Conservation (phyloP, 2,329 filamentous ascomycete genomes). For the Torrubiella hemipterigena region DNA sequence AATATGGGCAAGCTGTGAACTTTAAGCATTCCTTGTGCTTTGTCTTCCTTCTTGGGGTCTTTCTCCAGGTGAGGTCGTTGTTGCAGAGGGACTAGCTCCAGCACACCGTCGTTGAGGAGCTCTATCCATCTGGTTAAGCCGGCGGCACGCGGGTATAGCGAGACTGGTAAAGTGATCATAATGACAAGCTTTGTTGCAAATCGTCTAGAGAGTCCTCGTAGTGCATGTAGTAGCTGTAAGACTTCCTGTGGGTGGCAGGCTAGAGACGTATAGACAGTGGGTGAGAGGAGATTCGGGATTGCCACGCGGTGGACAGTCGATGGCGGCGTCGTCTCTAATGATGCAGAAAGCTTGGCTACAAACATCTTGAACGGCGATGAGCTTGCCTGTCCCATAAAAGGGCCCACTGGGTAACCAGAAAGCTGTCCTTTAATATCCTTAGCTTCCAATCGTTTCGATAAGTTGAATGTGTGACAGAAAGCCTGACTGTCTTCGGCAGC, state of each 20-base stretch:
- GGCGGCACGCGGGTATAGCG: constrained; percentile 63
- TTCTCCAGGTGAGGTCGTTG: constrained; percentile 41
- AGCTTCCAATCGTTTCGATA: constrained; percentile 49
- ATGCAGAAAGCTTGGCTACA: constrained; percentile 43
- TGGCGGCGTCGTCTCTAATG: constrained; percentile 43
- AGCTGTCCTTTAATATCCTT: constrained; percentile 37
- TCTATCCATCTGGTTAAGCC: constrained; percentile 82
- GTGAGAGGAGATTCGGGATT: constrained; percentile 75
- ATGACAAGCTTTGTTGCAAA: constrained; percentile 55
- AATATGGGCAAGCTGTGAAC: constrained; percentile 74
- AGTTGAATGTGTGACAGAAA: constrained; percentile 66
- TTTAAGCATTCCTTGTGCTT: constrained; percentile 74
- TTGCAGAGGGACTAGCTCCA: constrained; percentile 67
- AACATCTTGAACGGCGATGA: constrained; percentile 45
- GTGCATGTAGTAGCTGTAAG: constrained; percentile 67
- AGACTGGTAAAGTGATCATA: constrained; percentile 66
- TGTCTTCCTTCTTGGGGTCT: constrained; percentile 47
- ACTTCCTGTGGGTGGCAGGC: constrained; percentile 60
- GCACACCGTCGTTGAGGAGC: constrained; percentile 68
- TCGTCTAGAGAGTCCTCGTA: constrained; percentile 63
- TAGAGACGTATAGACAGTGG: constrained; percentile 65
- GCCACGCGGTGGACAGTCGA: constrained; percentile 66
- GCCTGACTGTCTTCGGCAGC: constrained; percentile 15
- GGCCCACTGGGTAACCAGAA: constrained; percentile 36
- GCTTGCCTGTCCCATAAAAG: constrained; percentile 9